phyloP scores from a whole-genome alignment of 2,329 filamentous ascomycete species.

The Arthrocladium fulminans region DNA sequence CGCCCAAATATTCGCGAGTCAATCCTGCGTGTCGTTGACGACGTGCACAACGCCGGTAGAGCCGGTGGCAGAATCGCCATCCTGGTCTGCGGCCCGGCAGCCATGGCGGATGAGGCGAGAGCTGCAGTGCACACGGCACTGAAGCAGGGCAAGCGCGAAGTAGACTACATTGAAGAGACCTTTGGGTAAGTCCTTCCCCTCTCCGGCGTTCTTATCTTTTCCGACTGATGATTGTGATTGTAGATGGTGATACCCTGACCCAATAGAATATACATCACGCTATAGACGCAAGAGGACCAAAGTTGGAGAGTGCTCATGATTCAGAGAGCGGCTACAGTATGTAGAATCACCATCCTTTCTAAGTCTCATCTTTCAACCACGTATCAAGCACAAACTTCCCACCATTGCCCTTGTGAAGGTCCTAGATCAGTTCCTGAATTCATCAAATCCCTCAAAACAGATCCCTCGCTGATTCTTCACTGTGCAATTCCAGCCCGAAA shows the following conservation, averaged over 20 bases:
- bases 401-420: too few species aligned
- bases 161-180: constrained; percentile 42
- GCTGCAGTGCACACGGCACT: constrained; percentile 32
- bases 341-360: too few species aligned
- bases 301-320: too few species aligned
- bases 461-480: too few species aligned
- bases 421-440: too few species aligned
- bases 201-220: not conserved
- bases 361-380: too few species aligned
- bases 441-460: too few species aligned
- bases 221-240: not conserved
- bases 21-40: constrained; percentile 28
- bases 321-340: too few species aligned
- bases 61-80: constrained; percentile 29
- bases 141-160: constrained; percentile 25
- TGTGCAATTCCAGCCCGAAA: too few species aligned
- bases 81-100: constrained; percentile 38
- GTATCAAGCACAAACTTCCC: too few species aligned
- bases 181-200: constrained; percentile 29
- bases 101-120: constrained; percentile 39
- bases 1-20: constrained; percentile 32
- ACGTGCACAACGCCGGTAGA: constrained; percentile 23
- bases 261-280: too few species aligned
- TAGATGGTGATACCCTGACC: not conserved
- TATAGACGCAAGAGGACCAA: too few species aligned